Conservation (phyloP, 768 basidiomycete species). For the Tricholoma furcatifolium region DNA sequence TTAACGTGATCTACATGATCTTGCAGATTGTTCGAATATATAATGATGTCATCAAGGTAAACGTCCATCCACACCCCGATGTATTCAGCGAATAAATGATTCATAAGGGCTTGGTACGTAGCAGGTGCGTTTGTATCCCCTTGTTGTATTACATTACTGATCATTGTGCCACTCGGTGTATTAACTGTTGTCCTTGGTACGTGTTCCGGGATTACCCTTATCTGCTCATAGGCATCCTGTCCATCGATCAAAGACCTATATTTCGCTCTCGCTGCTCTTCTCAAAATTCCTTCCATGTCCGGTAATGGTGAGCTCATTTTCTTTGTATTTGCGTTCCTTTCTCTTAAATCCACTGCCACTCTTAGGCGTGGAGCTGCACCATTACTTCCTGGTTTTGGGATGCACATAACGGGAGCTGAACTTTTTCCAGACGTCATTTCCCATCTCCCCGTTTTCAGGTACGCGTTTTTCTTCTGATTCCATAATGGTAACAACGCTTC, state of each 20-base stretch:
- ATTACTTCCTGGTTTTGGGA: constrained; percentile 2
- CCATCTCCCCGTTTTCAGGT: constrained; percentile 27
- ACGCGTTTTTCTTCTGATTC: constrained; percentile 27
- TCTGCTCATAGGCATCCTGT: too few species aligned
- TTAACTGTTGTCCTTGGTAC: constrained; percentile 4
- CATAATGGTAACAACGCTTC: constrained; percentile 31
- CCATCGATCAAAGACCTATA: too few species aligned
- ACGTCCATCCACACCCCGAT: too few species aligned
- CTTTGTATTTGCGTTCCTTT: too few species aligned
- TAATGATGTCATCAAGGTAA: too few species aligned
- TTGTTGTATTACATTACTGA: constrained; percentile 6
- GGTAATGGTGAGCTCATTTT: too few species aligned
- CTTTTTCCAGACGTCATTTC: constrained; percentile 29
- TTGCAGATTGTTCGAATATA: constrained; percentile 7
- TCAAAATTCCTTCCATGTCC: too few species aligned
- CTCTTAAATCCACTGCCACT: too few species aligned
- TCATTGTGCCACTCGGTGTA: constrained; percentile 13
- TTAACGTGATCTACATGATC: constrained; percentile 11
- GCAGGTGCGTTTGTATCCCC: constrained; percentile 12
- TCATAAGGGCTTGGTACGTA: too few species aligned
- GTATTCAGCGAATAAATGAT: too few species aligned
- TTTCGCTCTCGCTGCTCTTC: too few species aligned
- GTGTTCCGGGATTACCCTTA: constrained; percentile 7
- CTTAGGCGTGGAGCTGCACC: constrained; percentile 10
- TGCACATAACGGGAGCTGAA: constrained; percentile 29